Conservation (phyloP, 2,329 filamentous ascomycete species). For the Rhinocladiella similis region DNA sequence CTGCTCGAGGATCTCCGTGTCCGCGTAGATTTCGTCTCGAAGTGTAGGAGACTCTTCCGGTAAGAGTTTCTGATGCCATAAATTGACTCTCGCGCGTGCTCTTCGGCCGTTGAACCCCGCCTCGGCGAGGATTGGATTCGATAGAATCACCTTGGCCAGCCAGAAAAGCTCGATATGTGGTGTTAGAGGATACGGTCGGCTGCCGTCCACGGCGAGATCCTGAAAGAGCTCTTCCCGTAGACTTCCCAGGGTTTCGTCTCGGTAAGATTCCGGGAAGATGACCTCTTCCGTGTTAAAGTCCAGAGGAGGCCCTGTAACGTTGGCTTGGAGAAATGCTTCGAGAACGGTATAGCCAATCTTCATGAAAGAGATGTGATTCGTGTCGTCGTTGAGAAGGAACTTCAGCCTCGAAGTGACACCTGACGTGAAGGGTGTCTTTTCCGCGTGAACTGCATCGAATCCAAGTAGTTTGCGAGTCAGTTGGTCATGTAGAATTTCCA, state of each 20-base stretch:
- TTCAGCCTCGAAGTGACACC: slow-evolving; percentile 40
- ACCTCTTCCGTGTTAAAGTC: slow-evolving; percentile 53
- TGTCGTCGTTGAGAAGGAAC: slow-evolving; percentile 37
- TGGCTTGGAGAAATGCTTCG: slow-evolving; percentile 79
- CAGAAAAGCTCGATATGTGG: slow-evolving; percentile 82
- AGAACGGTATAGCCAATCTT: slow-evolving; percentile 68
- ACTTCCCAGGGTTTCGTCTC: slow-evolving; percentile 43
- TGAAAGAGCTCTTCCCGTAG: slow-evolving; percentile 63
- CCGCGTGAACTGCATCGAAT: slow-evolving; percentile 34
- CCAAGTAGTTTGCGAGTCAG: slow-evolving; percentile 42
- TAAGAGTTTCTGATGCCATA: slow-evolving; percentile 69
- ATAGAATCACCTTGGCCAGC: slow-evolving; percentile 65
- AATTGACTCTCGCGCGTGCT: slow-evolving; percentile 73
- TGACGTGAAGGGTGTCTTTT: slow-evolving; percentile 33
- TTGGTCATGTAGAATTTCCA: slow-evolving; percentile 32
- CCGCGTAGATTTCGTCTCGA: slow-evolving; percentile 61
- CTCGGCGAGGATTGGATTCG: slow-evolving; percentile 50
- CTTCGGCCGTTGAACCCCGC: slow-evolving; percentile 39
- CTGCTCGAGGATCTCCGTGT: slow-evolving; percentile 54
- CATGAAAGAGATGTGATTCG: slow-evolving; percentile 42
- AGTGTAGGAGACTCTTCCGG: slow-evolving; percentile 62
- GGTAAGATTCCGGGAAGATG: slow-evolving; percentile 48
- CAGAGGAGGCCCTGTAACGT: slow-evolving; percentile 84
- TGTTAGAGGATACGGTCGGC: slow-evolving; percentile 80
- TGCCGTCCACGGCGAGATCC: slow-evolving; percentile 76